Conservation (phyloP, 2,329 filamentous ascomycete genomes). For the Aspergillus neoniger region DNA sequence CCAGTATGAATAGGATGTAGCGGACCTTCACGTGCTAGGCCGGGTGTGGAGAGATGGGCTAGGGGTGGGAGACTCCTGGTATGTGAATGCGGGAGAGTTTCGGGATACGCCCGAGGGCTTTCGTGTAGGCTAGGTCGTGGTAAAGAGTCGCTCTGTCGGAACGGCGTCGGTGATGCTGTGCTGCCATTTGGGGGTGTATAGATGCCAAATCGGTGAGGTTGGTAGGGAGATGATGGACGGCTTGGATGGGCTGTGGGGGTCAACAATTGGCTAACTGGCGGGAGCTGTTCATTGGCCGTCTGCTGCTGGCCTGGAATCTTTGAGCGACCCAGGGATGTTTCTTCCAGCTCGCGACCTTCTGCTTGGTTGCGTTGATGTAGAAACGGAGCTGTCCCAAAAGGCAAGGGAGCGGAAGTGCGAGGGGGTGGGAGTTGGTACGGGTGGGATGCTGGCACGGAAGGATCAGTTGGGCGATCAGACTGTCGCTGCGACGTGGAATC, state of each 20-base stretch:
- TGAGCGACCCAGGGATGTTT: constrained; percentile 13
- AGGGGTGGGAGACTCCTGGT: constrained; percentile 32
- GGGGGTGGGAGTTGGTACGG: constrained; percentile 47
- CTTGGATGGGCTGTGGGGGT: constrained; percentile 34
- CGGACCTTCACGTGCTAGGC: constrained; percentile 22
- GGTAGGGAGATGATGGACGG: constrained; percentile 31
- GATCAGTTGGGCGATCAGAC: constrained; percentile 33
- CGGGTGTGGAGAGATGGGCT: constrained; percentile 32
- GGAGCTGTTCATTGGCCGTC: constrained; percentile 35
- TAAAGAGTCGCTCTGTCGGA: constrained; percentile 25
- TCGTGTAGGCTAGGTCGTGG: constrained; percentile 21
- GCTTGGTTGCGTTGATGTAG: constrained; percentile 28
- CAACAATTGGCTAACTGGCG: constrained; percentile 44
- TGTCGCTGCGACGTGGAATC: constrained; percentile 31
- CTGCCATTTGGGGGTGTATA: constrained; percentile 19
- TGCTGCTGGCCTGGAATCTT: constrained; percentile 17
- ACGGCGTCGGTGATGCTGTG: constrained; percentile 21
- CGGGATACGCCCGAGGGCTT: constrained; percentile 20
- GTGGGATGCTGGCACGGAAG: constrained; percentile 32
- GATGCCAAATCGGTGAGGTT: constrained; percentile 26
- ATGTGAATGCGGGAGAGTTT: constrained; percentile 23
- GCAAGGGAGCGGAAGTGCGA: constrained; percentile 34
- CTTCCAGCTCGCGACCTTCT: constrained; percentile 27
- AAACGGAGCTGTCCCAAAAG: constrained; percentile 39
- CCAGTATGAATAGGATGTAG: constrained; percentile 25